Conservation (phyloP, 2,329 filamentous ascomycete genomes). For the Ophiostoma pallidulum region DNA sequence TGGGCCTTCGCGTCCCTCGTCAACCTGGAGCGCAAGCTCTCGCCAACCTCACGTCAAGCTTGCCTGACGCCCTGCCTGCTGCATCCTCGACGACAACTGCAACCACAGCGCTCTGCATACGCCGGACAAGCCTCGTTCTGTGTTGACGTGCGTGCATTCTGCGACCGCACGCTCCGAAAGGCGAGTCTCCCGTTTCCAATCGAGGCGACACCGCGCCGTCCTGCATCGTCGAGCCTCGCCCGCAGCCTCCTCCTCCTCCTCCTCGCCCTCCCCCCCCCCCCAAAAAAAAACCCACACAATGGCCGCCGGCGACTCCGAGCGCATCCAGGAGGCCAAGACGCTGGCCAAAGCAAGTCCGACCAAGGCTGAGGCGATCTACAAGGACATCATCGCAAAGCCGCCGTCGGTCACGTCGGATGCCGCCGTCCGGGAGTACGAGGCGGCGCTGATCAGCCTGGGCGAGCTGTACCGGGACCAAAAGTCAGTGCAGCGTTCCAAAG, state of each 20-base stretch:
- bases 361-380: constrained; percentile 81
- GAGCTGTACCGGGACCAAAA: constrained; percentile 87
- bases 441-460: constrained; percentile 76
- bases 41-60: too few relatives aligned
- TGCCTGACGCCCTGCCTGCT: too few relatives aligned
- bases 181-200: too few relatives aligned
- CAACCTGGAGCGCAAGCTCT: constrained; percentile 10
- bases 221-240: too few relatives aligned
- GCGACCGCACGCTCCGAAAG: too few relatives aligned
- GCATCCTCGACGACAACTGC: not conserved
- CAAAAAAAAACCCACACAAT: constrained; percentile 26
- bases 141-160: too few relatives aligned
- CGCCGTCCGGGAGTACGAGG: constrained; percentile 84
- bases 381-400: constrained; percentile 77
- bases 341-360: constrained; percentile 68
- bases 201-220: too few relatives aligned
- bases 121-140: too few relatives aligned
- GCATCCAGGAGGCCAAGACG: constrained; percentile 84
- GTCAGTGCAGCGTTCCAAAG: too few relatives aligned
- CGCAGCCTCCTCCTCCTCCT: not conserved
- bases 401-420: constrained; percentile 75
- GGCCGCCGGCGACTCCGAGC: constrained; percentile 49
- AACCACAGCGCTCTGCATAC: not conserved
- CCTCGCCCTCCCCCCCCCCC: not conserved
- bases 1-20: constrained; percentile 11